A percentile compares a stretch with the other conserved stretches of the same genome.
Conservation (phyloP, 495 filamentous ascomycete species). For the Cercophora sp. region DNA sequence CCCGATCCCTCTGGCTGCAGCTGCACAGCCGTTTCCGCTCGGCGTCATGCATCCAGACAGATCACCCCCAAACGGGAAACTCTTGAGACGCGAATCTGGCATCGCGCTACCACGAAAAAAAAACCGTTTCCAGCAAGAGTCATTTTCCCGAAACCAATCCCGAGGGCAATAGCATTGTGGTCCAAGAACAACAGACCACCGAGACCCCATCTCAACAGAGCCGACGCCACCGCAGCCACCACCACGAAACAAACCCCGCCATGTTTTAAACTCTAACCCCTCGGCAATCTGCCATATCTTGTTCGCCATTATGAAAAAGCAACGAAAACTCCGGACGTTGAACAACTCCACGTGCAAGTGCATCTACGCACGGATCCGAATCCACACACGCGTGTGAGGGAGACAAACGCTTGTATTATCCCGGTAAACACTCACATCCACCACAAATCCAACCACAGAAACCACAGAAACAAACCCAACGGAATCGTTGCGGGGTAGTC, state of each 20-base stretch:
- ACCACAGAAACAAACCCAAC: background rate
- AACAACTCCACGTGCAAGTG: background rate
- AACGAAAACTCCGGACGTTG: background rate
- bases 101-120: slow-evolving; percentile 1
- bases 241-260: background rate
- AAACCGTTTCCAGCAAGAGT: background rate
- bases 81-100: slow-evolving; percentile 8
- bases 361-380: background rate
- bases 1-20: background rate
- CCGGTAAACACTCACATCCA: background rate
- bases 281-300: no score
- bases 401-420: no score
- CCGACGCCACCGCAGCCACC: no score
- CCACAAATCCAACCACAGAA: background rate
- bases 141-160: background rate
- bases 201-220: no score
- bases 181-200: no score
- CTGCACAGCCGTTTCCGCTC: slow-evolving; percentile 1
- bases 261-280: background rate
- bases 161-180: background rate
- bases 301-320: no score
- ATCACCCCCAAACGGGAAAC: background rate
- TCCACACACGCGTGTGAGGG: background rate
- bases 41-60: background rate
- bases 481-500: slow-evolving; percentile 6